Conservation (phyloP, 768 basidiomycete genomes). For the Lentinula boryana region DNA sequence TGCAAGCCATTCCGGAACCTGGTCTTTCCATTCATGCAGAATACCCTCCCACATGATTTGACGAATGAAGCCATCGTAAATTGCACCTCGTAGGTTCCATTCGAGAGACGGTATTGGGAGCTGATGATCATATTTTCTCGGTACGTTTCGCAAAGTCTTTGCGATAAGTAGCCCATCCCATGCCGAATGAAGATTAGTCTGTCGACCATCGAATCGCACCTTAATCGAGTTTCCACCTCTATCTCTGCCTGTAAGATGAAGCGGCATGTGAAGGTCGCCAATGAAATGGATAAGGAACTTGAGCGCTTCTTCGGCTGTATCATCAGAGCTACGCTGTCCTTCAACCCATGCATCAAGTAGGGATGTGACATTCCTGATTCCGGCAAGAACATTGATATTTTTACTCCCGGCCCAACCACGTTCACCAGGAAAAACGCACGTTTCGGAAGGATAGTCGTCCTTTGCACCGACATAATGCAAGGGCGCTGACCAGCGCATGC, state of each 20-base stretch:
- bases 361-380: slow-evolving; percentile 68
- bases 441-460: slow-evolving; percentile 71
- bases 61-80: slow-evolving; percentile 85
- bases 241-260: slow-evolving; percentile 86
- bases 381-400: slow-evolving; percentile 68
- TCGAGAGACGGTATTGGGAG: slow-evolving; percentile 68
- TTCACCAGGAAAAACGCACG: slow-evolving; percentile 73
- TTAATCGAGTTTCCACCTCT: slow-evolving; percentile 82
- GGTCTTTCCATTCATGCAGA: slow-evolving; percentile 57
- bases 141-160: slow-evolving; percentile 69
- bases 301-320: slow-evolving; percentile 67
- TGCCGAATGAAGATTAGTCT: slow-evolving; percentile 77
- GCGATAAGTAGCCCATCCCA: slow-evolving; percentile 87
- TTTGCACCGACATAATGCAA: slow-evolving; percentile 73
- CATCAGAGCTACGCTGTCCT: slow-evolving; percentile 17
- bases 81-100: slow-evolving; percentile 60
- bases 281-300: slow-evolving; percentile 92
- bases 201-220: slow-evolving; percentile 66
- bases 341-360: slow-evolving; percentile 48
- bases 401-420: slow-evolving; percentile 63
- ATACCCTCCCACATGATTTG: slow-evolving; percentile 85
- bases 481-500: slow-evolving; percentile 66
- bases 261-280: slow-evolving; percentile 90
- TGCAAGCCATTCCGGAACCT: slow-evolving; percentile 56
- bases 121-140: slow-evolving; percentile 70